Evolutionary conservation across 306 rosid species (phyloP), one percentile per base, ranked within the genome.

Genomic region (Pterocarpus santalinus): DNA sequence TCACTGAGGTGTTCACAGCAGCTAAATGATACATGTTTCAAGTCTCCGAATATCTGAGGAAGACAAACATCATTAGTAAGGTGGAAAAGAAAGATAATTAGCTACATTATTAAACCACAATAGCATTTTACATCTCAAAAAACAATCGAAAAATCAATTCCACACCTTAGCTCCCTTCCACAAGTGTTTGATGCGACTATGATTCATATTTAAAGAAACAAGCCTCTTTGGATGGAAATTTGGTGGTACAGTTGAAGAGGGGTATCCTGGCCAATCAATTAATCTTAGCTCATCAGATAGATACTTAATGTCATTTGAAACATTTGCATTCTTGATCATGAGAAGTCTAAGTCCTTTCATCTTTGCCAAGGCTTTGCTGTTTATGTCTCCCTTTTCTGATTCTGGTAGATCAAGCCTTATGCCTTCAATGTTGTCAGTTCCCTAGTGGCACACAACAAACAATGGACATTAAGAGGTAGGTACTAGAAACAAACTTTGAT

Each of bases 331-430:
- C 11, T 15, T 6, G 5, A 81, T 52, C 43, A 52, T 39, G 15
- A 81, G 62, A 41, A 73, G n/a, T 67, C 71, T 75, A 12, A 81
- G 78, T 14, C 30, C 65, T 33, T 72, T 80, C 84, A 80, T 72
- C 15, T 72, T 80, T 17, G 6, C 41, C 34, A 68, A 43, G 43
- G 68, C 49, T 35, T 69, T 32, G 32, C 34, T 39, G 28, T 10
- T 33, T 16, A 58, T 49, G 30, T 36, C 12, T 15, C 43, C 63
- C n/a, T 16, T 10, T 33, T 79, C 64, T 7, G 22, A 4, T 57
- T 79, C 62, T n/a, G 64, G 71, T 1, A 69, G 22, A 52, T 39
- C 69, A 13, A 79, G 44, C 70, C 22, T 52, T 77, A 77, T 49
- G 64, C 65, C 73, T 77, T 65, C 73, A 49, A 77, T 39, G 41